phyloP scores from a whole-genome alignment of 306 rosid genomes.

The Neltuma alba region DNA sequence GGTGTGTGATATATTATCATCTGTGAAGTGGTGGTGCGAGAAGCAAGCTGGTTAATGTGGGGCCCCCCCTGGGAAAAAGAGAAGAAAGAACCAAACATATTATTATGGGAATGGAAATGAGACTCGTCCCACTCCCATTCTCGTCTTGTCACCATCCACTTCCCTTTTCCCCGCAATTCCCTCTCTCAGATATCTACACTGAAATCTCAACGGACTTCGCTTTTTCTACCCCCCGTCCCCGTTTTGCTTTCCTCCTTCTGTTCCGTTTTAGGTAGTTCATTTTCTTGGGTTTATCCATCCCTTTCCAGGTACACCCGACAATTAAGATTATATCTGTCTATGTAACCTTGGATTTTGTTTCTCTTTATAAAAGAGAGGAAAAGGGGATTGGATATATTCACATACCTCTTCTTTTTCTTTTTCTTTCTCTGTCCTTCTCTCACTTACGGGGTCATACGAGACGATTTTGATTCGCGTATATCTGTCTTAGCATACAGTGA shows the following conservation, averaged over 20 bases:
- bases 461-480: neutral
- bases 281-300: neutral
- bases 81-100: conserved; percentile 49
- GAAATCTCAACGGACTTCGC: conserved; percentile 7
- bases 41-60: conserved; percentile 41
- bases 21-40: conserved; percentile 33
- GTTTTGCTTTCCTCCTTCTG: neutral
- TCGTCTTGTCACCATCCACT: conserved; percentile 59
- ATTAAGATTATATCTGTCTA: neutral
- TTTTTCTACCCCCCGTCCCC: neutral
- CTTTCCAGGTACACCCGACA: neutral
- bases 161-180: conserved; percentile 63
- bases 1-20: neutral
- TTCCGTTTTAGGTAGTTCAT: too few relatives aligned
- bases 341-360: neutral
- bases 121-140: conserved; percentile 55
- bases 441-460: neutral
- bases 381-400: neutral
- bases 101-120: conserved; percentile 60
- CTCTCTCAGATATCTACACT: conserved; percentile 30
- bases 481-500: neutral
- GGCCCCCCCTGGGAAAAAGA: conserved; percentile 23
- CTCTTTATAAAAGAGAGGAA: neutral
- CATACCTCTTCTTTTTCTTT: too few relatives aligned
- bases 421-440: too few relatives aligned